Evolutionary conservation across 306 rosid genomes (phyloP).

Genomic region (Cyamopsis tetragonoloba): DNA sequence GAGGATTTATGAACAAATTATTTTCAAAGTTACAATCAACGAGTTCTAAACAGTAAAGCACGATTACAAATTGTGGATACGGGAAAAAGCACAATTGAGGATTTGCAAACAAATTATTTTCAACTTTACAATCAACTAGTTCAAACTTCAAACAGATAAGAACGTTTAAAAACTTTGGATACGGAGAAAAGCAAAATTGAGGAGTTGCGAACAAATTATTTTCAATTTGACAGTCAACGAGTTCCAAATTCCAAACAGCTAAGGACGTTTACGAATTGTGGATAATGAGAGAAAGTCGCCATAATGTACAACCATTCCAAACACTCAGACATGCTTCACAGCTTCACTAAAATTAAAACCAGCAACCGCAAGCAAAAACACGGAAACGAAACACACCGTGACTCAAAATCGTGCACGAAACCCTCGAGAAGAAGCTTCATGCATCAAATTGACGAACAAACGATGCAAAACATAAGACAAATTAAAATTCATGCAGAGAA

Average conservation of each 20-base stretch:
- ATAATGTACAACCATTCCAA: neutral
- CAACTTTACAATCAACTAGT: too few species aligned
- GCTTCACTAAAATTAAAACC: neutral
- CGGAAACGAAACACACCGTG: neutral
- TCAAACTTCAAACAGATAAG: too few species aligned
- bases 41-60: neutral
- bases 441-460: neutral
- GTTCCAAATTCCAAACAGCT: too few species aligned
- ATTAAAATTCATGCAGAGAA: neutral
- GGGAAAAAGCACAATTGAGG: too few species aligned
- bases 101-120: too few species aligned
- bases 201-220: neutral
- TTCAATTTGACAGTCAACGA: neutral
- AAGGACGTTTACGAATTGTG: neutral
- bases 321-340: neutral
- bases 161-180: too few species aligned
- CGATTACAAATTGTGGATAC: neutral
- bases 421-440: neutral
- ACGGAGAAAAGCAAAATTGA: too few species aligned
- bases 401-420: conserved; percentile 10
- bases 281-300: neutral
- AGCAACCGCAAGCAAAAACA: conserved; percentile 22
- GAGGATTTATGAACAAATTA: neutral
- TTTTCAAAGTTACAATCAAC: neutral
- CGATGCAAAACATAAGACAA: neutral